Base-by-base conservation (phyloP, 345 rosid species). In the Ceriops decandra region DNA sequence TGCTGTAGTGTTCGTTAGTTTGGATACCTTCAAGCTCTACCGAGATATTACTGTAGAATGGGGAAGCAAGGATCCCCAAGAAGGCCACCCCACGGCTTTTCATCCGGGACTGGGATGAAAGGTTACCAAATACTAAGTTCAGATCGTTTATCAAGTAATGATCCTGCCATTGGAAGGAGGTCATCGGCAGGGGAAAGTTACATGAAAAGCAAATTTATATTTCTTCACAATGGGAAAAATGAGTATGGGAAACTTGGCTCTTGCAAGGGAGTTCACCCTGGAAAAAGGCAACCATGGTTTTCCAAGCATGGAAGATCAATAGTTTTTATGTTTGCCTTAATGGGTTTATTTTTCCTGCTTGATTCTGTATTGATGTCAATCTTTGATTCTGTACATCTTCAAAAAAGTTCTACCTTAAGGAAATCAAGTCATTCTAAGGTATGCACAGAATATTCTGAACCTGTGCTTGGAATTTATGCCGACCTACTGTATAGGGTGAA, bases 321-420 rank as follows among this genome's bases (percentile, higher is more conserved):
- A 68, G 79, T 78, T 71, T 71, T 74, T 35, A 75, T 83, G 80
- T 69, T 95, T 36, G 71, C 74, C 5, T 71, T 84, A 70, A 64
- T 83, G 62, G 71, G 77, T 65, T 83, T 84, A 61, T 69, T 91
- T 61, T 78, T 89, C 77, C 57, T 85, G 74, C 81, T 89, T 59
- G 98, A 91, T 81, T 80, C 92, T 42, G 67, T 87, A 58, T 62
- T 85, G 86, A 83, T 88, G 35, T 85, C 95, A 17, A 27, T 91
- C 66, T 86, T 81, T 82, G 77, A 77, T 77, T 86, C 88, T 0
- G 69, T 82, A 49, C 66, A 70, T 70, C 69, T 74, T 33, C 85
- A 71, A 20, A 70, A 72, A 71, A 72, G 76, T 53, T 81, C 96
- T 56, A 68, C 73, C 68, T 69, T 81, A 42, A 74, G 42, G 63